These are phyloP conservation scores for Anethum foeniculum DNA, from an alignment of 140 eudicot species.

Conservation along the genomic window DNA sequence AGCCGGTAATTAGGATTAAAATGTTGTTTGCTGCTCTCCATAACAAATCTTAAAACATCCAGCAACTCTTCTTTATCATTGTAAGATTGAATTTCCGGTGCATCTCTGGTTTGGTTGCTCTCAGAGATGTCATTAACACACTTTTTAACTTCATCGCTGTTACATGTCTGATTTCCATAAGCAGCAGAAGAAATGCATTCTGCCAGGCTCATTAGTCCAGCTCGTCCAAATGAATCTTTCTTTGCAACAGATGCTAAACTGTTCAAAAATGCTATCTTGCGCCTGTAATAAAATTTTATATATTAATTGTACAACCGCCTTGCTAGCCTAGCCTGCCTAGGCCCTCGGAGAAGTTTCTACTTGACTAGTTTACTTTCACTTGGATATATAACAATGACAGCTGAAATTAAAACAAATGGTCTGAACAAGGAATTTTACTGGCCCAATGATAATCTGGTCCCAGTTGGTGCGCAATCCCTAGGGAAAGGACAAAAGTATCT, in stretches of 20 bases:
- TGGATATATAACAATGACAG: not conserved
- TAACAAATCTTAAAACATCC: slow-evolving; percentile 61
- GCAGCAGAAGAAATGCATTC: slow-evolving; percentile 64
- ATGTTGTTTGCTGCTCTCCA: slow-evolving; percentile 89
- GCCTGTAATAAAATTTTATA: slow-evolving; percentile 36
- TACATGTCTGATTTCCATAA: slow-evolving; percentile 23
- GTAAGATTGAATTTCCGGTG: slow-evolving; percentile 16
- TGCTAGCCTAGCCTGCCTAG: not conserved
- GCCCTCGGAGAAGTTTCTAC: not conserved
- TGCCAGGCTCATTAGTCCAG: slow-evolving; percentile 82
- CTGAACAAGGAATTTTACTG: not conserved
- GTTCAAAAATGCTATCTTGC: slow-evolving; percentile 46
- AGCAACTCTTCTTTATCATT: slow-evolving; percentile 44
- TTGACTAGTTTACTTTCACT: not conserved
- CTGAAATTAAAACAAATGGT: not conserved
- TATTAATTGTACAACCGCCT: not conserved
- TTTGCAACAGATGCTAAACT: slow-evolving; percentile 60
- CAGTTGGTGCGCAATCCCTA: not conserved
- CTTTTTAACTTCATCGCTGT: slow-evolving; percentile 15
- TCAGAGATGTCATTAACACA: slow-evolving; percentile 14
- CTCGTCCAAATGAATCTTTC: slow-evolving; percentile 65
- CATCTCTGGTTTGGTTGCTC: slow-evolving; percentile 11
- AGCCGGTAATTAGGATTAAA: slow-evolving; percentile 78
- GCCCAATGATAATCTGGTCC: not conserved
- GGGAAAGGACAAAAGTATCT: not conserved